These are phyloP conservation scores for Mortierella sp. DNA, from an alignment of 371 early-diverging fungal species.

Conservation along the genomic window DNA sequence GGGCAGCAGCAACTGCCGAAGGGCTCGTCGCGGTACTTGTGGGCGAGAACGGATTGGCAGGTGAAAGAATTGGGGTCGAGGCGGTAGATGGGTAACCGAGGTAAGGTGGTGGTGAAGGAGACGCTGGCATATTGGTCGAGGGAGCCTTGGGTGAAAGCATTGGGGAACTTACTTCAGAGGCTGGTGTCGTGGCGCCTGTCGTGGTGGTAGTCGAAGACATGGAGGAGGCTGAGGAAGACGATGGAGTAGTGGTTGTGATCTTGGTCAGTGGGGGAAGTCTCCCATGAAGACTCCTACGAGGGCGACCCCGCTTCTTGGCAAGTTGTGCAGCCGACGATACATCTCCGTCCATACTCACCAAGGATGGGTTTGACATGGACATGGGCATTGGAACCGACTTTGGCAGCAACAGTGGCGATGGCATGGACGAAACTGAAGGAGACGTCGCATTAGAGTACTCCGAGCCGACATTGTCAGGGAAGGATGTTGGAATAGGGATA, in stretches of 20 bases:
- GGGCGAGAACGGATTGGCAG: background rate
- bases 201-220: background rate
- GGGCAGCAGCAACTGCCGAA: conserved; percentile 21
- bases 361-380: background rate
- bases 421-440: background rate
- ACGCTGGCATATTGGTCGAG: conserved; percentile 29
- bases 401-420: background rate
- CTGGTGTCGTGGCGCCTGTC: background rate
- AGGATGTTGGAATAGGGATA: conserved; percentile 32
- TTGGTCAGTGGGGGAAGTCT: background rate
- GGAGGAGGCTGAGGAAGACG: background rate
- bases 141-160: conserved; percentile 34
- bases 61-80: conserved; percentile 1
- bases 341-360: background rate
- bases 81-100: background rate
- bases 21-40: conserved; percentile 6
- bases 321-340: background rate
- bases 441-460: conserved; percentile 3
- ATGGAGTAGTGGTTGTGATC: no score
- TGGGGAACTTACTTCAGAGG: conserved; percentile 24
- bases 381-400: background rate
- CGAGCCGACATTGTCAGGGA: conserved; percentile 13
- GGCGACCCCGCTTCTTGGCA: conserved; percentile 24
- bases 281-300: conserved; percentile 10
- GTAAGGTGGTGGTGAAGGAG: conserved; percentile 32